phyloP scores from a whole-genome alignment of 257 asterid genomes.

The Cordia subcordata region DNA sequence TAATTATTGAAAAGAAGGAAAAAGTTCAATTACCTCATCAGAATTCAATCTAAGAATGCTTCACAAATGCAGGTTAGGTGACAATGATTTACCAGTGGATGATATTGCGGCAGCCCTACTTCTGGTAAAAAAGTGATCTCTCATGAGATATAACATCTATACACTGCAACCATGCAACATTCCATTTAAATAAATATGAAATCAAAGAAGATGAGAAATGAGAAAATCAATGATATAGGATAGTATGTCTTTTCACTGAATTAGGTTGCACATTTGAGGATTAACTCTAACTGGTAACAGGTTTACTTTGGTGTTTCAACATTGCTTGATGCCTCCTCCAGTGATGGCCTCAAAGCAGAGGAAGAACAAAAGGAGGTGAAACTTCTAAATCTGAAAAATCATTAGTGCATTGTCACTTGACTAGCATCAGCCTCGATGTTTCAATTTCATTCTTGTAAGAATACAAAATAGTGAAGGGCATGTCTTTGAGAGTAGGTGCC shows the following conservation, averaged over 20 bases:
- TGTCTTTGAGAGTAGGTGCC: too few species aligned
- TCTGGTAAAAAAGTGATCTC: conserved; percentile 42
- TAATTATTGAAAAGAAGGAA: too few species aligned
- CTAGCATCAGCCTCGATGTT: too few species aligned
- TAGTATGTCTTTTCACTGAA: neutral
- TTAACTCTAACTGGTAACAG: conserved; percentile 29
- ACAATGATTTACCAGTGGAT: conserved; percentile 81
- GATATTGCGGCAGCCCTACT: conserved; percentile 95
- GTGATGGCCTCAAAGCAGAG: conserved; percentile 71
- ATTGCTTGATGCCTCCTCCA: conserved; percentile 77
- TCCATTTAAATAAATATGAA: neutral
- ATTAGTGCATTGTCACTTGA: too few species aligned
- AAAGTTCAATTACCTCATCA: conserved; percentile 1
- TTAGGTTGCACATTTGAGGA: neutral
- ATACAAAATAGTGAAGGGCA: too few species aligned
- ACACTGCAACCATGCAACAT: neutral
- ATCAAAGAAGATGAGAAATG: neutral
- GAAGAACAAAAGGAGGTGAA: conserved; percentile 95
- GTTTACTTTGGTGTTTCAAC: conserved; percentile 94
- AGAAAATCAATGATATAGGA: neutral
- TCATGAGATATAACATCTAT: neutral
- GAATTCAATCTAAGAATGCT: conserved; percentile 7
- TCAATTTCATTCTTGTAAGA: too few species aligned
- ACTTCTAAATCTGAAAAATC: neutral
- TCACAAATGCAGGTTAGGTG: conserved; percentile 54